A percentile compares a stretch with the other conserved stretches of the same genome.
phyloP scores from a whole-genome alignment of 345 rosid species.

The Eucalyptus decipiens region DNA sequence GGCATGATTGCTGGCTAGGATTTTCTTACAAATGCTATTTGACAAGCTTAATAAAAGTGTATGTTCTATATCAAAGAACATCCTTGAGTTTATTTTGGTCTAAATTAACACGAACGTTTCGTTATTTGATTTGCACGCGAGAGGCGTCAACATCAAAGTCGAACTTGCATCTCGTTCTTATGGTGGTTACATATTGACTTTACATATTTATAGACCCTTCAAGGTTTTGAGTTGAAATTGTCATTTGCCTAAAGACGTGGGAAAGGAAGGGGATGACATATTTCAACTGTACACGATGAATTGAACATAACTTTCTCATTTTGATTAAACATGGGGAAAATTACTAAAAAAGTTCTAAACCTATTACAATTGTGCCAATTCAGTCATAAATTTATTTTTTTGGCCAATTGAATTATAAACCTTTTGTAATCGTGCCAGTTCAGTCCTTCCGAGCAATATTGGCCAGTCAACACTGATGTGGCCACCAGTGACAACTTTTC shows the following conservation, averaged over 20 bases:
- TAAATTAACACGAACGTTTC: not conserved
- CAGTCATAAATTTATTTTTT: too few relatives aligned
- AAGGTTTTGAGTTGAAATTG: not conserved
- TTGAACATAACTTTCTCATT: not conserved
- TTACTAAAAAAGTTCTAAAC: too few relatives aligned
- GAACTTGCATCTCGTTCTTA: not conserved
- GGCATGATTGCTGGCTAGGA: not conserved
- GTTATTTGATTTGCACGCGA: not conserved
- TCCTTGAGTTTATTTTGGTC: not conserved
- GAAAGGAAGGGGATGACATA: not conserved
- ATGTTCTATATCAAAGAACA: not conserved
- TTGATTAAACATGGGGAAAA: not conserved
- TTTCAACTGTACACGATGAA: not conserved
- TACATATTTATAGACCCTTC: not conserved
- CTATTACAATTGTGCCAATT: too few relatives aligned
- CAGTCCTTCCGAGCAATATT: accelerated
- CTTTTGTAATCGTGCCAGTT: accelerated
- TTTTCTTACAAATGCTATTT: not conserved
- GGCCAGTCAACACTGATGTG: accelerated
- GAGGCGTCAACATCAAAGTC: not conserved
- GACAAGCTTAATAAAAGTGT: not conserved
- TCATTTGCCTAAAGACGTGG: not conserved
- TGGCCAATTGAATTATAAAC: accelerated
- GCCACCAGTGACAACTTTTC: accelerated
- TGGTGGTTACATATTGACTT: not conserved